A percentile compares a stretch with the other conserved stretches of the same genome.
These are phyloP conservation scores for Thielaviopsis cerberus DNA, from an alignment of 2,329 filamentous ascomycete genomes.

Conservation along the genomic window DNA sequence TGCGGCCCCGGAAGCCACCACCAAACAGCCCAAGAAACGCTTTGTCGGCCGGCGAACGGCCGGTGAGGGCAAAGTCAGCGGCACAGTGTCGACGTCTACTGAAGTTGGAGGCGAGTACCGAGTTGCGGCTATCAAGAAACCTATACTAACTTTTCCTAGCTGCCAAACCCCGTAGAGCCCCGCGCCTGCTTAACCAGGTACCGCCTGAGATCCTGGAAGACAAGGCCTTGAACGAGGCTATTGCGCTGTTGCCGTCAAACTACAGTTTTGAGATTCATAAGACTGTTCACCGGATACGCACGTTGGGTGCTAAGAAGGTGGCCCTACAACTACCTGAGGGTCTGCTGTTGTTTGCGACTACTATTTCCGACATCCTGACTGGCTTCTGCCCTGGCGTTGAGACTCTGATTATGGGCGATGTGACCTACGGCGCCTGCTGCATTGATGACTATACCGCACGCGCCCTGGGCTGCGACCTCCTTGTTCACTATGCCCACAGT, in stretches of 20 bases:
- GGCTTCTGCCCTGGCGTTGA: conserved; percentile 84
- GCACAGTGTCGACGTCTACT: conserved; percentile 7
- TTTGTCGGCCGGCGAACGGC: conserved; percentile 75
- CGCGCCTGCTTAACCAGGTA: conserved; percentile 76
- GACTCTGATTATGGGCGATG: conserved; percentile 96
- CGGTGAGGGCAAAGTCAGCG: conserved; percentile 24
- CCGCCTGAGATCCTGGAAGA: conserved; percentile 75
- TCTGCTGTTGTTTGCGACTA: conserved; percentile 84
- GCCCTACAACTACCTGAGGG: conserved; percentile 97
- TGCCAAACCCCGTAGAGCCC: conserved; percentile 49
- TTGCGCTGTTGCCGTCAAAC: conserved; percentile 74
- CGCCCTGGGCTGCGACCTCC: conserved; percentile 78
- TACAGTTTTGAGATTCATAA: conserved; percentile 98
- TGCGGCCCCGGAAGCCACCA: conserved; percentile 4
- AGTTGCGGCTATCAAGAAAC: background rate
- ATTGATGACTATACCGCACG: conserved; percentile 96
- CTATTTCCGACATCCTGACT: conserved; percentile 86
- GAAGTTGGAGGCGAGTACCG: conserved; percentile 6
- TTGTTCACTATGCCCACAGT: conserved; percentile 94
- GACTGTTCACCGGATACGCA: conserved; percentile 84
- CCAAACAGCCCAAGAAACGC: conserved; percentile 70
- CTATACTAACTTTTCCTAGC: conserved; percentile 26
- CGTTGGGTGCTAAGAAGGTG: conserved; percentile 58
- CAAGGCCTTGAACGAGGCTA: conserved; percentile 67
- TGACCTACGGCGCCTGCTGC: conserved; percentile 95